Base-by-base conservation (phyloP, 2,329 filamentous ascomycete genomes). In the Cladobotryum mycophilum region DNA sequence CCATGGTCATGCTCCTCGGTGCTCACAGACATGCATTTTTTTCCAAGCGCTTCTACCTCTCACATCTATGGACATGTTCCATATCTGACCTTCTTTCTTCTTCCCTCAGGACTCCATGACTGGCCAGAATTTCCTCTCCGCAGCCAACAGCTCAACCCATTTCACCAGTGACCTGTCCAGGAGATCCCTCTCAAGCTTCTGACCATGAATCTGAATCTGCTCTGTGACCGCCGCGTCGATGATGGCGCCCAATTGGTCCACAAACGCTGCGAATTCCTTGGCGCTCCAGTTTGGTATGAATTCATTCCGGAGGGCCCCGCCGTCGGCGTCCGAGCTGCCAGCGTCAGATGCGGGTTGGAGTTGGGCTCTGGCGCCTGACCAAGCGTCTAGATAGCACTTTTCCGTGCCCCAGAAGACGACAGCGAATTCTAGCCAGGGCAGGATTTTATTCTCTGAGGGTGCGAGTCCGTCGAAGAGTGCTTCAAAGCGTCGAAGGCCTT, bases 391-490 rank as follows among this genome's bases (percentile, higher is more conserved):
- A 61, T 85, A 85, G 53, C 75, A 78, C 43, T 74, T 80, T 67
- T 92, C 87, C 1, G 84, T 89, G n/a, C 81, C 82, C 82, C 85
- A 91, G 20, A 90, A 77, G n/a, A 88, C 76, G 2, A 88, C 77
- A 54, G 88, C 73, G 5, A 83, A 85, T 62, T 89, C 85, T 2
- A 90, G 68, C 60, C 72, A 76, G 0, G 70, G 66, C 0, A 88
- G 62, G 1, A 55, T 48, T 2, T 59, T 55, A 1, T 68, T 74
- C 15, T 34, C 20, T 17, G n/a, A 9, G 20, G 75, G 68, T 46
- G 74, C 73, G 12, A 78, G 72, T 4, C 75, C 75, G n/a, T 73
- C 76, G 50, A 82, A 77, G 4, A 88, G 77, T 17, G 54, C 54
- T 45, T 71, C 64, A 55, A 71, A 69, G 38, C 69, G 64, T 3